These are phyloP conservation scores for Thraustochytrium sp. DNA, from an alignment of 352 stramenopile genomes.

Conservation along the genomic window DNA sequence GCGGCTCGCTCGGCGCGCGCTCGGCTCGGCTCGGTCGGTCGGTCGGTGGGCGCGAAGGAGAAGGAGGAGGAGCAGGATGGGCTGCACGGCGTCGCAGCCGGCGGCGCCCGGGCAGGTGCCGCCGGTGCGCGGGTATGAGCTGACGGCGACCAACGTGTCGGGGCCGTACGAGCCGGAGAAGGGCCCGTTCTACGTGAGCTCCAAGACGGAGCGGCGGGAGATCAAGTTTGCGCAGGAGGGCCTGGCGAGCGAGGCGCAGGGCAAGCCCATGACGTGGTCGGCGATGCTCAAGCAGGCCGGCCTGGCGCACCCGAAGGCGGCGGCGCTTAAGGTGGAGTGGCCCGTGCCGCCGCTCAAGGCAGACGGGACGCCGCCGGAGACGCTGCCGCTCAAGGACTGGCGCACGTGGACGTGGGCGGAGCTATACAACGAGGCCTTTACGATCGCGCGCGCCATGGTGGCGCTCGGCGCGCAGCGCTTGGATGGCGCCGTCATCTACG, in stretches of 20 bases:
- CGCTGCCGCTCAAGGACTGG: constrained; percentile 31
- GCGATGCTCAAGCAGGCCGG: constrained; percentile 6
- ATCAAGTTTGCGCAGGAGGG: constrained; percentile 11
- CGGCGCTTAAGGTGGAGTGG: not conserved
- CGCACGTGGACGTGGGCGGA: constrained; percentile 12
- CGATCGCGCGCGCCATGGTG: constrained; percentile 71
- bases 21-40: too few species aligned
- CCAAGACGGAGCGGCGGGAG: not conserved
- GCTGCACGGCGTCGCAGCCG: too few species aligned
- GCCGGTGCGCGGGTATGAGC: not conserved
- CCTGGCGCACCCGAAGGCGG: not conserved
- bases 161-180: not conserved
- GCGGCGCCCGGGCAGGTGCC: not conserved
- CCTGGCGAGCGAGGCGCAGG: not conserved
- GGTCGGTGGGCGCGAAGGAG: too few species aligned
- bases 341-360: constrained; percentile 20
- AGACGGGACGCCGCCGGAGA: not conserved
- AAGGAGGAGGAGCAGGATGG: too few species aligned
- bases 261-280: not conserved
- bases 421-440: constrained; percentile 61
- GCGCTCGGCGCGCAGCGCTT: constrained; percentile 65
- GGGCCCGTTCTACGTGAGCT: not conserved
- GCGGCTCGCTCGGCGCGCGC: too few species aligned
- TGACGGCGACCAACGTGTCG: not conserved
- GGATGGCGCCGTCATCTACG: constrained; percentile 75